Percentiles rank a stretch among this genome's conserved stretches.
Evolutionary conservation across 305 asterid genomes (phyloP).

Genomic region (Fraxinus sp.): DNA sequence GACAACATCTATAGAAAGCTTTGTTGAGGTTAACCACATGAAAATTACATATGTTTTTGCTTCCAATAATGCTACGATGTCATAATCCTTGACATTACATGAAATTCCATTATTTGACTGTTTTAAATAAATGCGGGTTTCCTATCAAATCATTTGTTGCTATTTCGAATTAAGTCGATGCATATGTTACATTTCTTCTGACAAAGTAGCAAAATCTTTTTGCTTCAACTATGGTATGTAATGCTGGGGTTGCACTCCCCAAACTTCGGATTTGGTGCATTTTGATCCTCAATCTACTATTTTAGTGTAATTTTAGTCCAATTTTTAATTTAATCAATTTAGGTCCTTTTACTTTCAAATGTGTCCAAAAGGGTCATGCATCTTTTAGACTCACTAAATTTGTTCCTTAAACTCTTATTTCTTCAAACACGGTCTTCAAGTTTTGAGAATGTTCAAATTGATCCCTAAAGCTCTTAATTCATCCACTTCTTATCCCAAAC

Average conservation of each 20-base stretch:
- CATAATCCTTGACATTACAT: too few species aligned
- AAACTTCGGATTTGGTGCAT: not conserved
- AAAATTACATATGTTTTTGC: too few species aligned
- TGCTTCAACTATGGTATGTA: not conserved
- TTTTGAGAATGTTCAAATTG: not conserved
- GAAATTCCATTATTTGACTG: too few species aligned
- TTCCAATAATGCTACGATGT: too few species aligned
- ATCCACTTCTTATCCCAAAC: not conserved
- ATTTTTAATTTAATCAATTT: not conserved
- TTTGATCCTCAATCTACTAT: not conserved
- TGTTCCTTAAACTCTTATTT: not conserved
- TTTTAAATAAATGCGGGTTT: too few species aligned
- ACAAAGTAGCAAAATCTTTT: too few species aligned
- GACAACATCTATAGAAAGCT: not conserved
- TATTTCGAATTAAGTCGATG: too few species aligned
- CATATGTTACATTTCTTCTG: too few species aligned
- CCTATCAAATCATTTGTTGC: too few species aligned
- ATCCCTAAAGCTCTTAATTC: not conserved
- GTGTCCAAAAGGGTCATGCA: not conserved
- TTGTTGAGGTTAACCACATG: not conserved
- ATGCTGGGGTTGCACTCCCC: not conserved
- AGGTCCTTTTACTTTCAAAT: not conserved
- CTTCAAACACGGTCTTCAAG: not conserved
- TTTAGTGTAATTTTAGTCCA: not conserved
- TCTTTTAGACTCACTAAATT: not conserved